Base-by-base conservation (phyloP, 768 basidiomycete species). In the Lanmaoa pseudosensibilis region DNA sequence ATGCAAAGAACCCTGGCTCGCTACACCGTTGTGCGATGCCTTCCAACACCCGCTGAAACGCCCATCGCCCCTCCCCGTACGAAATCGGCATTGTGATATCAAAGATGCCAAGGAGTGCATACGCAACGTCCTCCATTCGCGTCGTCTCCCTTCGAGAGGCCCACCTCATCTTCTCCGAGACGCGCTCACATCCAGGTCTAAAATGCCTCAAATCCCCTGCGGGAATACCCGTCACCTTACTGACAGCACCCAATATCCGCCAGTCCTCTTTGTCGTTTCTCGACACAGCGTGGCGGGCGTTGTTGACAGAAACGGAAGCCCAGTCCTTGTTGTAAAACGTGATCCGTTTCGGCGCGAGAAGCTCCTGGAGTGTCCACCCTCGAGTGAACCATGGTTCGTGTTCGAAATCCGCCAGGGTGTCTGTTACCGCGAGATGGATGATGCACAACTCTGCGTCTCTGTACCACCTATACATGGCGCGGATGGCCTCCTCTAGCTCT, bases 131-230 rank as follows among this genome's bases (percentile, higher is more conserved):
- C 6, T 61, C 60, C 13, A 16, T 38, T 0, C 60, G 46, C 5
- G 60, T 61, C 18, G 59, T 61, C 46, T 43, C 33, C 34, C 60
- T 51, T 38, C 5, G 54, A 44, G 60, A 52, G 10, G 54, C 54
- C 60, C 60, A 61, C 30, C 38, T 48, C 60, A 61, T 61, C 50
- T 61, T 61, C 53, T 61, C 53, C 11, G 43, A 45, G 30, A 60
- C 44, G 9, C 59, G 41, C 19, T 37, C 45, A 40, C 57, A 60
- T 8, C 43, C 50, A 5, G 59, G 51, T 27, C 43, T 38, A 27
- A 60, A 60, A 36, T 43, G 46, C 45, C 58, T 52, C 30, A 59
- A 19, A 33, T 59, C 50, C 2, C 57, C 50, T 5, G 23, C 57
- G 2, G 50, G 50, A 36, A 52, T 47, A 1, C 46, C 58, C 8